These are phyloP conservation scores for Lactarius evosmus DNA, from an alignment of 768 basidiomycete genomes.

Conservation along the genomic window DNA sequence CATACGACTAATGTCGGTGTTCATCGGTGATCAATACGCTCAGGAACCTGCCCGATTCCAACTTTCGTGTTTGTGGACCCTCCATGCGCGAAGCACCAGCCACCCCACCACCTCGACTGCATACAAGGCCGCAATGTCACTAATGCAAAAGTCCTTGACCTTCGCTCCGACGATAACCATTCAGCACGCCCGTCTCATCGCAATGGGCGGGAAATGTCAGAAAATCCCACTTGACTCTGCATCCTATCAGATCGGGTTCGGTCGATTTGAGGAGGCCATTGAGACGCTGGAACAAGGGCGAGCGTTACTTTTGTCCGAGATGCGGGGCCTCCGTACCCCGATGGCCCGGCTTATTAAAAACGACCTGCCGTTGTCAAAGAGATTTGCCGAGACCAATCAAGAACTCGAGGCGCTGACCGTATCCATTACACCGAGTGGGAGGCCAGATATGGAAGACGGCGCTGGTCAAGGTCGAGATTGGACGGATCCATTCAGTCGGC, in stretches of 20 bases:
- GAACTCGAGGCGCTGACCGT: background rate
- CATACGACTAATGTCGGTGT: background rate
- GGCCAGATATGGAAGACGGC: background rate
- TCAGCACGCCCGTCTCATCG: background rate
- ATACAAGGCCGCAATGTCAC: background rate
- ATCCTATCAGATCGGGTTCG: constrained; percentile 8
- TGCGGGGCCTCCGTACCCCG: constrained; percentile 4
- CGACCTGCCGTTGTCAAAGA: background rate
- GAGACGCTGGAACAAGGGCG: constrained; percentile 16
- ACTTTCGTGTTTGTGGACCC: background rate
- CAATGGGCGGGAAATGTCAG: background rate
- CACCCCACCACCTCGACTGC: background rate
- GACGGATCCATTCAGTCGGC: background rate
- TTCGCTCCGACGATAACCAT: background rate
- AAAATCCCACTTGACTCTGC: constrained; percentile 3
- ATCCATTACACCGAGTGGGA: background rate
- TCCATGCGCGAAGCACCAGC: background rate
- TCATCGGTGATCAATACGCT: background rate
- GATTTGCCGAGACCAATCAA: background rate
- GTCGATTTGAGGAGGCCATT: constrained; percentile 8
- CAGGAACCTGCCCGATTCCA: background rate
- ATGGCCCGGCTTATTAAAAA: background rate
- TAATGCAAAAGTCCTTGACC: background rate
- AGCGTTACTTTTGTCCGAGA: constrained; percentile 9
- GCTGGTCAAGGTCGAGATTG: background rate